Conservation (phyloP, 768 basidiomycete species). For the Exsudoporus frostii region DNA sequence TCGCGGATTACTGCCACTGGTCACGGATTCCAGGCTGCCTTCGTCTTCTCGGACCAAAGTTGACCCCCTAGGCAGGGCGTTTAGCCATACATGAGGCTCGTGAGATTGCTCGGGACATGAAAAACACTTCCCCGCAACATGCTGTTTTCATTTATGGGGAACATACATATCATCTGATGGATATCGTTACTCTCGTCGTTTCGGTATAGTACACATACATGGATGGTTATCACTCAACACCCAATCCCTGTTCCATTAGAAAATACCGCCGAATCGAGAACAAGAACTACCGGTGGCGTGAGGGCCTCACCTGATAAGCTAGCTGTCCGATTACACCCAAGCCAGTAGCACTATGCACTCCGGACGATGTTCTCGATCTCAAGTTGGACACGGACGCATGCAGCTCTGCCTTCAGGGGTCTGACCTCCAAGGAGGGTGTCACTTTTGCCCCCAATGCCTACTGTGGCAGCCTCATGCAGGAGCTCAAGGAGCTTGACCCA, state of each 20-base stretch:
- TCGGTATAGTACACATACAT: slow-evolving; percentile 13
- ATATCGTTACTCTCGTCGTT: not conserved
- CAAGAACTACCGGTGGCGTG: slow-evolving; percentile 17
- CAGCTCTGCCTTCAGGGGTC: slow-evolving; percentile 58
- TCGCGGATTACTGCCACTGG: slow-evolving; percentile 5
- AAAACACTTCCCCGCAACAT: slow-evolving; percentile 29
- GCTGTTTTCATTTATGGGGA: slow-evolving; percentile 24
- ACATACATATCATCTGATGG: slow-evolving; percentile 1
- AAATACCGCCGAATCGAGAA: slow-evolving; percentile 1
- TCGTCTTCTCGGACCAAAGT: slow-evolving; percentile 4
- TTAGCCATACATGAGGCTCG: slow-evolving; percentile 19
- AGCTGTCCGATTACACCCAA: not conserved
- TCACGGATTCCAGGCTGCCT: not conserved
- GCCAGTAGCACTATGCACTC: slow-evolving; percentile 16
- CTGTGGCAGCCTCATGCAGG: slow-evolving; percentile 60
- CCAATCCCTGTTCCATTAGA: slow-evolving; percentile 5
- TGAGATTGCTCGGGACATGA: slow-evolving; percentile 1
- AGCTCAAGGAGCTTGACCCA: slow-evolving; percentile 71
- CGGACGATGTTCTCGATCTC: slow-evolving; percentile 63
- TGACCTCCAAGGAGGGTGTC: slow-evolving; percentile 52
- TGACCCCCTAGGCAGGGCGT: slow-evolving; percentile 11
- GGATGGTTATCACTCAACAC: slow-evolving; percentile 12
- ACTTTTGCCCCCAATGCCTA: slow-evolving; percentile 41
- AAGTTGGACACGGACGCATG: slow-evolving; percentile 59
- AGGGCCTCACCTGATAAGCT: not conserved